Base-by-base conservation (phyloP, 1,284 basidiomycete species). In the Ceratobasidium theobromae region DNA sequence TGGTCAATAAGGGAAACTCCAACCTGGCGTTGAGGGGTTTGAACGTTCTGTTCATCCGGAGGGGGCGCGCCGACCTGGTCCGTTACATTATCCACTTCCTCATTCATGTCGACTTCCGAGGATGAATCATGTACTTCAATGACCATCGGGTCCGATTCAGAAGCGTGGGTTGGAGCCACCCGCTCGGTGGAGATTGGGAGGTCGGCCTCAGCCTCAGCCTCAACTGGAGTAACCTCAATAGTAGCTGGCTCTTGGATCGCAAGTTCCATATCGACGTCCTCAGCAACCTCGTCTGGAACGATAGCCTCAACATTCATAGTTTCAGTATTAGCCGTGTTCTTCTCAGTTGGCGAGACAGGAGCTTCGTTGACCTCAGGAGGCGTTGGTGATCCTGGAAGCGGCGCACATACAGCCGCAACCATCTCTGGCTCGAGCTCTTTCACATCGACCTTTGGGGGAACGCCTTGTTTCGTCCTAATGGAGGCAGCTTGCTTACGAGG, bases 341-440 rank as follows among this genome's bases (percentile, higher is more conserved):
- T 35, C 21, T n/a, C 55, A 33, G 18, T 12, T 28, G 54, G 54
- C 28, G 43, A 58, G 6, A 57, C 8, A 2, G 53, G 38, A 25
- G 28, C 43, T 23, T 48, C 41, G 12, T 25, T 23, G 25, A 32
- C n/a, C n/a, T n/a, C 45, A 18, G 18, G 30, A 1, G 28, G 57
- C 12, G 57, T 58, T n/a, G 55, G 57, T 9, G 57, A 60, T 21
- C 57, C 57, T 2, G 57, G 57, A 3, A 60, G 32, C 21, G 57
- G 57, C 11, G 30, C 41, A 12, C 41, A 48, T 8, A 60, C 45
- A n/a, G 57, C 41, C 18, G 57, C 57, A n/a, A 60, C 23, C 30
- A 60, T 33, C 16, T 48, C 57, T 3, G 57, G 57, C 32, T 48
- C 57, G n/a, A 60, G n/a, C 18, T 48, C 46, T 45, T 60, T 49